These are phyloP conservation scores for Lentithecium fluviatile DNA, from an alignment of 495 filamentous ascomycete species.

Conservation along the genomic window DNA sequence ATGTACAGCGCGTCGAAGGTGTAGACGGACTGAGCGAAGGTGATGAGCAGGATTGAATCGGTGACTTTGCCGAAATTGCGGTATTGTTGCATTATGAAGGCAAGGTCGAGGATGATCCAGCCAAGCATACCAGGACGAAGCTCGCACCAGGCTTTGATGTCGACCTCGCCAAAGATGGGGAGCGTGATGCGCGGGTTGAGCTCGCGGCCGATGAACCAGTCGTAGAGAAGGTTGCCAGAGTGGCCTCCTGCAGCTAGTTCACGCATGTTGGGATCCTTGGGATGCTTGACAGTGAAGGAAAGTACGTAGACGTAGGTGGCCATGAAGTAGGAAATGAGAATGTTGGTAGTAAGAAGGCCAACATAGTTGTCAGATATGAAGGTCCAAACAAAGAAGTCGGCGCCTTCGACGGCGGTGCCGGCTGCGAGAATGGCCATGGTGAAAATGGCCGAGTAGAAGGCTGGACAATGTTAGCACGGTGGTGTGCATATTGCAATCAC, in stretches of 20 bases:
- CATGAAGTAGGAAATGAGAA: constrained; percentile 67
- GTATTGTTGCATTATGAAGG: constrained; percentile 87
- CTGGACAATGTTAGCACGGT: constrained; percentile 46
- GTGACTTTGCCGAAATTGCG: constrained; percentile 76
- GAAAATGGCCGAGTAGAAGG: constrained; percentile 72
- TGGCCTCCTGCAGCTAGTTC: constrained; percentile 79
- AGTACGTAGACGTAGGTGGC: constrained; percentile 74
- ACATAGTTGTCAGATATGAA: constrained; percentile 90
- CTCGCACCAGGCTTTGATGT: constrained; percentile 90
- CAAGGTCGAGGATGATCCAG: constrained; percentile 83
- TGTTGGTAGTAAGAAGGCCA: constrained; percentile 78
- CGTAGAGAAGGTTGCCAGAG: constrained; percentile 84
- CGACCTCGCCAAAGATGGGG: constrained; percentile 76
- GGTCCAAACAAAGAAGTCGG: constrained; percentile 83
- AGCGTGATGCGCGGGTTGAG: constrained; percentile 85
- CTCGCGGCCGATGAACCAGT: constrained; percentile 96
- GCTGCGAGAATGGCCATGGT: constrained; percentile 65
- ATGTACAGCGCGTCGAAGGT: constrained; percentile 84
- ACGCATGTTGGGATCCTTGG: constrained; percentile 64
- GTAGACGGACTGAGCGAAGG: constrained; percentile 77
- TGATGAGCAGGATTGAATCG: constrained; percentile 82
- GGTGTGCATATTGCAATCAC: constrained; percentile 7
- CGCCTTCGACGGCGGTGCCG: constrained; percentile 73
- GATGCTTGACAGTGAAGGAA: constrained; percentile 72
- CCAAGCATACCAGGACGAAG: constrained; percentile 86